Evolutionary conservation across 2,329 filamentous ascomycete genomes (phyloP).

Genomic region (Lizonia empirigonia): DNA sequence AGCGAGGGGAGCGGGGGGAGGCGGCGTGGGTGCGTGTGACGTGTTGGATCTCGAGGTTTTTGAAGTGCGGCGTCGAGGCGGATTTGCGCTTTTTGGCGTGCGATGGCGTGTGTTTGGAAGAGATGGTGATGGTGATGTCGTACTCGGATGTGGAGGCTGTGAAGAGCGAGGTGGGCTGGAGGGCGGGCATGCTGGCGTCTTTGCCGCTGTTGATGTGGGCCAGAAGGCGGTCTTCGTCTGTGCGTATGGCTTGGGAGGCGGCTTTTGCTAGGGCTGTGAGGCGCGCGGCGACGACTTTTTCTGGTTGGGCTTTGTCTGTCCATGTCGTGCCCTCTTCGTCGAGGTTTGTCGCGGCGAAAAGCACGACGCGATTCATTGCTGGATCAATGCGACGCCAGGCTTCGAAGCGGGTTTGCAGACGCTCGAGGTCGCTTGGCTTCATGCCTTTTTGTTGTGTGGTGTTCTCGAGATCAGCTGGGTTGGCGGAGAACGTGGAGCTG

Average conservation of each 20-base stretch:
- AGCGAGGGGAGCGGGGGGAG: slow-evolving; percentile 66
- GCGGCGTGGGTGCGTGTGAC: slow-evolving; percentile 35
- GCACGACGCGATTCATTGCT: slow-evolving; percentile 78
- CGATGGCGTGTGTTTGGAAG: slow-evolving; percentile 55
- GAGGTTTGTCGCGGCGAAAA: slow-evolving; percentile 81
- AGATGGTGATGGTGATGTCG: slow-evolving; percentile 81
- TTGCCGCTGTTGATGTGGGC: slow-evolving; percentile 18
- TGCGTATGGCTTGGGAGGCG: slow-evolving; percentile 59
- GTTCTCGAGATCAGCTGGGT: slow-evolving; percentile 26
- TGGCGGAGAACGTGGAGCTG: slow-evolving; percentile 45
- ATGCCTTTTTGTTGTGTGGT: slow-evolving; percentile 49
- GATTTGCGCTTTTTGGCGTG: slow-evolving; percentile 37
- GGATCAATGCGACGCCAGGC: slow-evolving; percentile 89
- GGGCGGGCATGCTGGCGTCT: background rate
- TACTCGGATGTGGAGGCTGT: slow-evolving; percentile 75
- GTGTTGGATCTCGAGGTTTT: slow-evolving; percentile 72
- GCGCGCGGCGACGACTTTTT: slow-evolving; percentile 81
- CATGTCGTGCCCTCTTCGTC: slow-evolving; percentile 81
- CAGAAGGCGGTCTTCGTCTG: slow-evolving; percentile 58
- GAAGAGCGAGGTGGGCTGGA: slow-evolving; percentile 68
- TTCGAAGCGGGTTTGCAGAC: slow-evolving; percentile 73
- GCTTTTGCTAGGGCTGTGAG: slow-evolving; percentile 83
- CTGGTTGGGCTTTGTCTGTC: slow-evolving; percentile 71
- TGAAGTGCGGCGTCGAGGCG: slow-evolving; percentile 63
- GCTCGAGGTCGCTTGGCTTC: slow-evolving; percentile 63